Evolutionary conservation across 2,329 filamentous ascomycete genomes (phyloP), one percentile per base, ranked within the genome.

Genomic region (Colletotrichum sp.): DNA sequence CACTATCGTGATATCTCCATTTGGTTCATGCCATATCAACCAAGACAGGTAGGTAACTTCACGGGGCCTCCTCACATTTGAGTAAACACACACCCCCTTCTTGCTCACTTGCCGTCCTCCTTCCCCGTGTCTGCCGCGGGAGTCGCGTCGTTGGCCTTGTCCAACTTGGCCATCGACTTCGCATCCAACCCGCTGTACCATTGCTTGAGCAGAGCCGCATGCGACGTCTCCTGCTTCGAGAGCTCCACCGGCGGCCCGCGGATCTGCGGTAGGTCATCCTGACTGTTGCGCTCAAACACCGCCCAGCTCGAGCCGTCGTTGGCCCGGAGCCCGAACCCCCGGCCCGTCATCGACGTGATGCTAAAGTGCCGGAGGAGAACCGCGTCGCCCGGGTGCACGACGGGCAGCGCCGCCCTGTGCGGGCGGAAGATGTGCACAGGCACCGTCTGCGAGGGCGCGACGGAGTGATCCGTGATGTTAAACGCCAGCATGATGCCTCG

Each of bases 401-500:
- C 79, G 2, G 91, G 91, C 58, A 93, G 83, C 4, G 87, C 86
- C 8, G 88, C 84, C 78, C 87, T 88, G 78, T 93, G 89, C 13
- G 89, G 87, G 16, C 90, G 87, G 81, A 89, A 91, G 18, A 93
- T 81, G 76, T 90, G 87, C 31, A 90, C 89, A 78, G 91, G 87
- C 15, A 84, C 84, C 3, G 91, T 87, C 16, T 82, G 80, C 12
- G 83, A 81, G 3, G 89, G 88, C 5, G 87, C 87, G 24, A 87
- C 84, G 3, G 88, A 88, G 31, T 89, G 86, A 77, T 93, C 91
- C 1, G 87, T 89, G 15, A 91, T 82, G 54, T 86, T 87, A 75
- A 93, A 88, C 18, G 87, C 86, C 77, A 91, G 86, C 81, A 90
- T 87, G 81, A 88, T 92, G 78, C 92, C 89, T 27, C 90, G 85